Evolutionary conservation across 164 flowering plant genomes (phyloP), one percentile per base, ranked within the genome.

Genomic region (Buxus sempervirens): DNA sequence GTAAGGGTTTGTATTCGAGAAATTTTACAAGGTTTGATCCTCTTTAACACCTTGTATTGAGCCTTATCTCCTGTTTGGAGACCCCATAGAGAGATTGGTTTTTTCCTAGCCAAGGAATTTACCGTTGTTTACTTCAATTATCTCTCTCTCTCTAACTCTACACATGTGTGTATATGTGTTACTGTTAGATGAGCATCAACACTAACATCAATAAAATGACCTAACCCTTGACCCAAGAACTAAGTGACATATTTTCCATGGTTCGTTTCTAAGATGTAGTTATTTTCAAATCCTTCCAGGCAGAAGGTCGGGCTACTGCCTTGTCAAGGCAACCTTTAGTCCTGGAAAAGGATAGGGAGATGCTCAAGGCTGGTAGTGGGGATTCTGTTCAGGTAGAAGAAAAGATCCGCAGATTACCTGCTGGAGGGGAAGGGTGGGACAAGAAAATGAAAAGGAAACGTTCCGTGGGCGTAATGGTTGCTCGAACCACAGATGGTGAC

Each of bases 351-450:
- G 93, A 89, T 63, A 86, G 85, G 69, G 97, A 86, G 55, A 38
- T 74, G 70, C 76, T 67, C 25, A 89, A 82, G 70, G 88, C 87
- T 72, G 81, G 76, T 28, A 79, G 71, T 77, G 83, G 79, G 62
- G 80, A 68, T 60, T 77, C 88, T 69, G 85, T 83, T 74, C 62
- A 77, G 54, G 78, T 74, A 68, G 97, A 91, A 72, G 98, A 91
- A 70, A 91, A 88, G 82, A 80, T 82, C 48, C 84, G 91, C 22
- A 85, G 84, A 64, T 73, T 91, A 68, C 90, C 96, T 69, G 86
- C 88, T 69, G 91, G 85, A 63, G 91, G 89, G 24, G 98, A 93
- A 64, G 87, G 94, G 0, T 93, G 96, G 98, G 98, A 91, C 67
- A 88, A 77, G 64, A 91, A 83, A 74, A 87, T 88, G 90, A 93